Percentiles rank a stretch among this genome's conserved stretches.
Evolutionary conservation across 768 basidiomycete genomes (phyloP).

Genomic region (Amanita pseudoporphyria): DNA sequence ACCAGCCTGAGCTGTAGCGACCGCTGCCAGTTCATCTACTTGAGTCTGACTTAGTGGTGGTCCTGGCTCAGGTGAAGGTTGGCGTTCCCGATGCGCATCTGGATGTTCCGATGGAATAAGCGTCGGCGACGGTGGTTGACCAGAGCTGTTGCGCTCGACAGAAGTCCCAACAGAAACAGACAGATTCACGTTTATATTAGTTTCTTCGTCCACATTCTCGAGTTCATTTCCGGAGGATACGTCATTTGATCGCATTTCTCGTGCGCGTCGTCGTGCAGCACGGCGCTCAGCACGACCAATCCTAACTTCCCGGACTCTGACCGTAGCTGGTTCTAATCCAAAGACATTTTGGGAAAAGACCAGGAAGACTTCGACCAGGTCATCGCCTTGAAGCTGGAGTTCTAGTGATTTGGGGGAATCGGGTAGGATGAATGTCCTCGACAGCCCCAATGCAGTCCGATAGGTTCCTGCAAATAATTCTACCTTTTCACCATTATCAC

Average conservation of each 20-base stretch:
- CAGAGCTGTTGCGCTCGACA: conserved; percentile 24
- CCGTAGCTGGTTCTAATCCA: conserved; percentile 86
- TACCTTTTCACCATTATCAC: conserved; percentile 88
- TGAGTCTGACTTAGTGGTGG: conserved; percentile 25
- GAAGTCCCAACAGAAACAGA: conserved; percentile 37
- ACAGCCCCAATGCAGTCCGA: conserved; percentile 79
- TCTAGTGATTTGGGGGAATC: conserved; percentile 85
- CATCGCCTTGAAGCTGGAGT: conserved; percentile 84
- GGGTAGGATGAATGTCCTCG: conserved; percentile 88
- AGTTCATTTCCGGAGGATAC: conserved; percentile 33
- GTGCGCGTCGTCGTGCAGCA: conserved; percentile 71
- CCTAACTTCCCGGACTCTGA: conserved; percentile 87
- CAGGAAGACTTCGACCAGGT: conserved; percentile 85
- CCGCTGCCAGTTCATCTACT: conserved; percentile 50
- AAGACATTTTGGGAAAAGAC: conserved; percentile 90
- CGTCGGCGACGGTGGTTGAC: conserved; percentile 26
- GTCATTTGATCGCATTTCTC: conserved; percentile 54
- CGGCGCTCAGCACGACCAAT: conserved; percentile 83
- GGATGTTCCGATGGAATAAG: conserved; percentile 36
- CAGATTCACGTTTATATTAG: conserved; percentile 52
- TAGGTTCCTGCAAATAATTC: conserved; percentile 91
- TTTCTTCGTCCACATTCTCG: conserved; percentile 35
- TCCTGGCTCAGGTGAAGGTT: conserved; percentile 24
- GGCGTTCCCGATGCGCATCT: conserved; percentile 22
- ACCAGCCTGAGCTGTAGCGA: conserved; percentile 64